Evolutionary conservation across 306 rosid species (phyloP).

Genomic region (Mimosa pudica): DNA sequence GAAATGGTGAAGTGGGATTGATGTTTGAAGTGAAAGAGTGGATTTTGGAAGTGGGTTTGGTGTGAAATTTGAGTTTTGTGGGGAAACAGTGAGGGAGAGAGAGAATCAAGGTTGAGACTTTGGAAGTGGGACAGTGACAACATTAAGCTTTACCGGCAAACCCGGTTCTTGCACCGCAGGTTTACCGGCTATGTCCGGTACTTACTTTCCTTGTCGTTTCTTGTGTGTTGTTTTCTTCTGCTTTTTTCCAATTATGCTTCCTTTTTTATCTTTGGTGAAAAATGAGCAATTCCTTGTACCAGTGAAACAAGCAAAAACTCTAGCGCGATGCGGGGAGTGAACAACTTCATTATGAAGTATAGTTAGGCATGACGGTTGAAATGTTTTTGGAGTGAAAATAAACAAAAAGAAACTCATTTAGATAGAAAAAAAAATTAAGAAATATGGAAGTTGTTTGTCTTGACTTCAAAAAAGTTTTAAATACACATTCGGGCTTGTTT

Average conservation of each 20-base stretch:
- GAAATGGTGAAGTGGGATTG: background rate
- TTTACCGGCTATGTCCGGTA: constrained; percentile 37
- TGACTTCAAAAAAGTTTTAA: too few relatives aligned
- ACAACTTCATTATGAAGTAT: too few relatives aligned
- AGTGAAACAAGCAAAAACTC: too few relatives aligned
- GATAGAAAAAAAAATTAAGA: too few relatives aligned
- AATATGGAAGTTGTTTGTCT: too few relatives aligned
- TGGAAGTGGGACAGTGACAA: background rate
- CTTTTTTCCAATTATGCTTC: background rate
- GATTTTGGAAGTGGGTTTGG: constrained; percentile 19
- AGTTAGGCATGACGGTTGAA: too few relatives aligned
- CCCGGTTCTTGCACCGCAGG: constrained; percentile 21
- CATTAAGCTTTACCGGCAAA: constrained; percentile 38
- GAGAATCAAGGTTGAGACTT: constrained; percentile 19
- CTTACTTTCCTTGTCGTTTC: background rate
- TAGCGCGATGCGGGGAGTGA: too few relatives aligned
- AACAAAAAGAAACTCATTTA: too few relatives aligned
- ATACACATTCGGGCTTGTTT: too few relatives aligned
- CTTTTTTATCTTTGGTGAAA: background rate
- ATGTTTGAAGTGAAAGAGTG: background rate
- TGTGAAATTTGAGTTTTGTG: background rate
- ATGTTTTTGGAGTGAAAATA: too few relatives aligned
- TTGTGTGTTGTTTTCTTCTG: background rate
- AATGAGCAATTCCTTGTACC: background rate
- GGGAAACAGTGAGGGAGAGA: too few relatives aligned